Percentiles rank a stretch among this genome's conserved stretches.
These are phyloP conservation scores for Mycena pura DNA, from an alignment of 768 basidiomycete species.

Conservation along the genomic window DNA sequence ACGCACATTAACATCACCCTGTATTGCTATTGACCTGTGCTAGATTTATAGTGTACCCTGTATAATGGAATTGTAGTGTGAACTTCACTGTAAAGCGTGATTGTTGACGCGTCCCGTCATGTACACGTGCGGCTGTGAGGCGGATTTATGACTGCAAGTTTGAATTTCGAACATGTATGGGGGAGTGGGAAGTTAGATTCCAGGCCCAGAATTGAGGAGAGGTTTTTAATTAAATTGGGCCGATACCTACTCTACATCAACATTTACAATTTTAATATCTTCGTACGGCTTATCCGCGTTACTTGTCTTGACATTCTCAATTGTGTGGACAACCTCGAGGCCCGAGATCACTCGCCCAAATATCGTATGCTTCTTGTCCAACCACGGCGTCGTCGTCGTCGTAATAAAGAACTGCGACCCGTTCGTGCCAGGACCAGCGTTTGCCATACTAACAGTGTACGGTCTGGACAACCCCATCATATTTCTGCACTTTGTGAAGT, in stretches of 20 bases:
- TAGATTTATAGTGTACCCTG: too few relatives aligned
- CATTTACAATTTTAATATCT: slow-evolving; percentile 89
- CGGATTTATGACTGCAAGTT: too few relatives aligned
- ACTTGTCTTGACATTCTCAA: slow-evolving; percentile 89
- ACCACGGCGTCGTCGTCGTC: slow-evolving; percentile 91
- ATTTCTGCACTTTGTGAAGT: background rate
- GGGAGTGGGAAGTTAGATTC: too few relatives aligned
- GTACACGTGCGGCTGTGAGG: too few relatives aligned
- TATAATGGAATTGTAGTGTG: too few relatives aligned
- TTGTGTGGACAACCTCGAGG: slow-evolving; percentile 87
- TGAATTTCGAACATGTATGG: too few relatives aligned
- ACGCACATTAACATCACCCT: background rate
- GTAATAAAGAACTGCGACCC: slow-evolving; percentile 99
- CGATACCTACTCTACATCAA: slow-evolving; percentile 66
- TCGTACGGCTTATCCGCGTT: slow-evolving; percentile 90
- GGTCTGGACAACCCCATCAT: slow-evolving; percentile 57
- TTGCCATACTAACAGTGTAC: slow-evolving; percentile 96
- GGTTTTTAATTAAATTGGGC: slow-evolving; percentile 8
- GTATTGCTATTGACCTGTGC: too few relatives aligned
- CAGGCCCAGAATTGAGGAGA: background rate
- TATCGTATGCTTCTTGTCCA: slow-evolving; percentile 91
- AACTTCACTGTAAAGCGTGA: too few relatives aligned
- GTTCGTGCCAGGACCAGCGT: slow-evolving; percentile 88
- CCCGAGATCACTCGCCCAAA: slow-evolving; percentile 91
- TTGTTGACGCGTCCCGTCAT: too few relatives aligned